A percentile compares a stretch with the other conserved stretches of the same genome.
Conservation (phyloP, 1,139 yeast genomes). For the Saccharomyces hybrid region DNA sequence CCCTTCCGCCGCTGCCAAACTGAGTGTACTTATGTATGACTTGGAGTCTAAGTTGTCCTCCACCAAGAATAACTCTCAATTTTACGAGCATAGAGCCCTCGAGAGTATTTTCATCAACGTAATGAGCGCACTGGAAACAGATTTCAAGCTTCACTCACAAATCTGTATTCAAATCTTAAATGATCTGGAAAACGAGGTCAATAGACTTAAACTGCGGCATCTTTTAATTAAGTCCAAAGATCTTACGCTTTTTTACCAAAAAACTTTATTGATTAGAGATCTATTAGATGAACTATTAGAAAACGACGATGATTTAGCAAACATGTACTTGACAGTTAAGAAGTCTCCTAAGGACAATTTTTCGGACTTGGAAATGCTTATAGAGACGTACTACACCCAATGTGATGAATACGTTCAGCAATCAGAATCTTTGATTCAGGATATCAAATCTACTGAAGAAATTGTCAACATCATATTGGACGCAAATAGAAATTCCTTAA, state of each 20-base stretch:
- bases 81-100: conserved; percentile 80
- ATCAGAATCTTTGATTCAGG: conserved; percentile 71
- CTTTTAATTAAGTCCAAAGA: conserved; percentile 60
- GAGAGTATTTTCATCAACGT: conserved; percentile 85
- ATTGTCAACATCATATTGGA: conserved; percentile 91
- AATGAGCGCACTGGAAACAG: conserved; percentile 77
- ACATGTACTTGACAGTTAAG: conserved; percentile 56
- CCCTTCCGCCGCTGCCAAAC: conserved; percentile 49
- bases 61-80: conserved; percentile 24
- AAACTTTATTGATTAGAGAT: conserved; percentile 57
- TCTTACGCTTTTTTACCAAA: conserved; percentile 59
- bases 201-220: conserved; percentile 58
- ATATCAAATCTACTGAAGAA: conserved; percentile 91
- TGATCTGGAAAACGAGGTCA: conserved; percentile 63
- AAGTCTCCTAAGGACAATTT: conserved; percentile 39
- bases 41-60: conserved; percentile 67
- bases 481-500: conserved; percentile 87
- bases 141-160: conserved; percentile 62
- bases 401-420: conserved; percentile 96
- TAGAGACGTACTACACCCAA: conserved; percentile 90
- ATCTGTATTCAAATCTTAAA: conserved; percentile 59
- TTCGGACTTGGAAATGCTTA: conserved; percentile 78
- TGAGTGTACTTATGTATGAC: conserved; percentile 81
- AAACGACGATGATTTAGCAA: conserved; percentile 83
- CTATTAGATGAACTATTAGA: conserved; percentile 70